Evolutionary conservation across 78 protist genomes (phyloP).

Genomic region (Dictyostelium capitatum): DNA sequence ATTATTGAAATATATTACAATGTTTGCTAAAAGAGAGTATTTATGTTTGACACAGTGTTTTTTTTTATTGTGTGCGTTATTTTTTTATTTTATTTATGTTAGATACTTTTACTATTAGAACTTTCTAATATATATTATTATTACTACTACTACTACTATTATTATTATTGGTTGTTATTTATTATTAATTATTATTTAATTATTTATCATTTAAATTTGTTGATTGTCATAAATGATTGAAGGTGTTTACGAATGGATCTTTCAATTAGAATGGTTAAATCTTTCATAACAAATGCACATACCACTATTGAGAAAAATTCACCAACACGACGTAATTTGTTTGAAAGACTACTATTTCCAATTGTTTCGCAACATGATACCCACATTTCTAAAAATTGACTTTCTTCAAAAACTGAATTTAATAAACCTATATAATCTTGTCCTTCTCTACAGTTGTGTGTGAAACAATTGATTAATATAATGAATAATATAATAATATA

Average conservation of each 20-base stretch:
- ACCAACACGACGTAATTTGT: constrained; percentile 46
- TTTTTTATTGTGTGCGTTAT: no score
- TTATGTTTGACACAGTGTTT: no score
- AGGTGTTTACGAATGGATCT: constrained; percentile 73
- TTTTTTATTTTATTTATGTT: no score
- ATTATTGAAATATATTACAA: no score
- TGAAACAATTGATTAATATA: no score
- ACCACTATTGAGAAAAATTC: constrained; percentile 75
- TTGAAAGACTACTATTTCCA: constrained; percentile 40
- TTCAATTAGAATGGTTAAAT: constrained; percentile 63
- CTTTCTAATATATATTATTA: no score
- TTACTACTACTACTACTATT: no score
- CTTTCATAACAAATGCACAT: constrained; percentile 81
- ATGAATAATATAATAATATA: no score
- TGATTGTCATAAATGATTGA: constrained; percentile 43
- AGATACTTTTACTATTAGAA: no score
- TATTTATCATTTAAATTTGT: constrained; percentile 5
- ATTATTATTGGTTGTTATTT: not conserved
- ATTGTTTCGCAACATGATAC: constrained; percentile 66
- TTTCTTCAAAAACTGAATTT: constrained; percentile 74
- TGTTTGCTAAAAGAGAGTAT: no score
- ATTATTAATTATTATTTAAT: not conserved
- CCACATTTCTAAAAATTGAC: constrained; percentile 82
- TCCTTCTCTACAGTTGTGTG: no score
- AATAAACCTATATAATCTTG: constrained; percentile 71